Conservation (phyloP, 75 land plant species). For the Ceratopteris richardii region DNA sequence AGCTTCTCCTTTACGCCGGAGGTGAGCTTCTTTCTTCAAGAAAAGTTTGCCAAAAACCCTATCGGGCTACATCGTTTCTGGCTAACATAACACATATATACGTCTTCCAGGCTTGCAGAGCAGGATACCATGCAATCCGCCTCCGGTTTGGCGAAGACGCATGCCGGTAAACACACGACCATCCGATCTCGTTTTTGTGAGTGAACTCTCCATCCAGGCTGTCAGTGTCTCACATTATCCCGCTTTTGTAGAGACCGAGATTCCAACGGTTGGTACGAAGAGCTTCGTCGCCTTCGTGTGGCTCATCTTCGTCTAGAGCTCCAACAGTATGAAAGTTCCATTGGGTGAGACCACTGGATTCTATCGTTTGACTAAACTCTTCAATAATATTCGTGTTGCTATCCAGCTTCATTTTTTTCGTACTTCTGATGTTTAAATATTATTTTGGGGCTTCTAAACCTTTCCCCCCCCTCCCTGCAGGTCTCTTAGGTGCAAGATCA, state of each 20-base stretch:
- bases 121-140: conserved; percentile 8
- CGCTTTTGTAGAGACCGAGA: no score
- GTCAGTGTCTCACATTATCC: no score
- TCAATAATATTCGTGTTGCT: no score
- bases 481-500: conserved; percentile 47
- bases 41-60: neutral
- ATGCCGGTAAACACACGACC: neutral
- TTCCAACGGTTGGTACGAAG: conserved; percentile 31
- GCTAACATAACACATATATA: neutral
- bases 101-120: conserved; percentile 18
- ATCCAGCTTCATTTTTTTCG: neutral
- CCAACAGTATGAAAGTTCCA: conserved; percentile 47
- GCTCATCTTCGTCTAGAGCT: conserved; percentile 54
- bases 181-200: neutral
- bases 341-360: conserved; percentile 54
- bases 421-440: neutral
- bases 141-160: neutral
- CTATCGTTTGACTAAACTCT: no score
- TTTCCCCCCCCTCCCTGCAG: conserved; percentile 19
- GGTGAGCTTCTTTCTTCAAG: conserved; percentile 7
- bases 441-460: neutral
- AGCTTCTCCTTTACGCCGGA: conserved; percentile 10
- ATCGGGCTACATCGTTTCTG: neutral
- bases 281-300: conserved; percentile 48
- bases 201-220: no score